Evolutionary conservation across 106 monocot species (phyloP), one percentile per base, ranked within the genome.

Genomic region (Dendrobium catenatum): DNA sequence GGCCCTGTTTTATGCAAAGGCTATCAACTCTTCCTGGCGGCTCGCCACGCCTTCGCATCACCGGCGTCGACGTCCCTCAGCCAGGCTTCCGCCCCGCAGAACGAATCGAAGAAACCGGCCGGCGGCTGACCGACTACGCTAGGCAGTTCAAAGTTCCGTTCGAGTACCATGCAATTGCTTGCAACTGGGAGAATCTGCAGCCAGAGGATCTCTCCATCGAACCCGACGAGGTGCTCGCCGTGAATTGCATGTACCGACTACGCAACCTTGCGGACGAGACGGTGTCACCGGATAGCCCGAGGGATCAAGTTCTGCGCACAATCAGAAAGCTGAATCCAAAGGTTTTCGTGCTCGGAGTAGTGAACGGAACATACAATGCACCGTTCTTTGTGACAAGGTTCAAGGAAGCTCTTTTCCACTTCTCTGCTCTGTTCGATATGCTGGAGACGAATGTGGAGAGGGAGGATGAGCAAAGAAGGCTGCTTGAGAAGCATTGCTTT

Each of bases 31-130:
- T 56, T 56, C 58, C 83, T 15, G 80, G 48, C 7, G 83, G 87
- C 3, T 85, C 90, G 4, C 85, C 83, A 6, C 67, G 56, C 55
- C 83, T 90, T 46, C 80, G 90, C 20, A 90, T 90, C 29, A 90
- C 90, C 6, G 90, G 85, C 31, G 87, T 90, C 17, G 87, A 90
- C 26, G 3, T 83, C 19, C 90, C 90, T 5, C 83, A 79, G 20
- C 80, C 85, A 0, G 90, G 90, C 24, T 90, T 90, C 67, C 80
- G 90, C 2, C 90, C 90, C 4, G 48, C 81, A 6, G 87, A 90
- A 70, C n/a, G 80, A 46, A 85, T 87, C 1, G 87, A 90, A 48
- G 90, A 90, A 68, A 90, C 90, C 0, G 87, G 90, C 2, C 68
- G 73, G 1, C 76, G 85, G 17, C 83, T 90, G 77, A 68, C 74